phyloP scores from a whole-genome alignment of 441 rosid genomes.

The Breynia disticha region DNA sequence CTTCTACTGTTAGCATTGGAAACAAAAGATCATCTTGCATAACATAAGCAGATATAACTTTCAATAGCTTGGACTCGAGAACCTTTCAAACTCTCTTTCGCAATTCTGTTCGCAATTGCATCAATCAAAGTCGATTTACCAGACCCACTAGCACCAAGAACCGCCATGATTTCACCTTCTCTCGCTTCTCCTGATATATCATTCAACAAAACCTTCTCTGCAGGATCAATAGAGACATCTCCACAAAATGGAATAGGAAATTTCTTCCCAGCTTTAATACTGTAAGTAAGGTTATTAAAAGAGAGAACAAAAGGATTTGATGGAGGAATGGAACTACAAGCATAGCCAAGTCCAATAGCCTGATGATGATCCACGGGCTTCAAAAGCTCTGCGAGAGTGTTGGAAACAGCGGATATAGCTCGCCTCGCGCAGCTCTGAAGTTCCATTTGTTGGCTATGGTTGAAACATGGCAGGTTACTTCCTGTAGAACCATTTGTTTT shows the following conservation, averaged over 20 bases:
- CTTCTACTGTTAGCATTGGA: conserved; percentile 88
- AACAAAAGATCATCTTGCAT: conserved; percentile 73
- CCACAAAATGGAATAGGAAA: conserved; percentile 22
- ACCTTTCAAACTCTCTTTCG: conserved; percentile 43
- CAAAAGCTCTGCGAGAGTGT: conserved; percentile 53
- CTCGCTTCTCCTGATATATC: conserved; percentile 50
- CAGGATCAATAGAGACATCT: conserved; percentile 12
- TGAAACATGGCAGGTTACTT: conserved; percentile 29
- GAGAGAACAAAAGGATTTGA: conserved; percentile 54
- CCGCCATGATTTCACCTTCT: conserved; percentile 83
- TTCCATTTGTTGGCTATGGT: conserved; percentile 24
- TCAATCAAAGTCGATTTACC: conserved; percentile 85
- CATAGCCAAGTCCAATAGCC: conserved; percentile 27
- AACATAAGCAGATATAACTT: conserved; percentile 79
- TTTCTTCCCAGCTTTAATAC: conserved; percentile 33
- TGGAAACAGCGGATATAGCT: conserved; percentile 27
- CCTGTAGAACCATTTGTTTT: conserved; percentile 11
- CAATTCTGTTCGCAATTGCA: conserved; percentile 61
- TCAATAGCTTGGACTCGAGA: conserved; percentile 53
- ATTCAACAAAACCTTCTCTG: conserved; percentile 40
- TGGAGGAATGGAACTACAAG: conserved; percentile 20
- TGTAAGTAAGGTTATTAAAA: conserved; percentile 42
- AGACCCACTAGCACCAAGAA: conserved; percentile 95
- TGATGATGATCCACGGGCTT: conserved; percentile 30
- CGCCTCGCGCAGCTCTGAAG: conserved; percentile 25